Percentiles rank a stretch among this genome's conserved stretches.
These are phyloP conservation scores for Elaeagnus macrophylla DNA, from an alignment of 306 rosid genomes.

Conservation along the genomic window DNA sequence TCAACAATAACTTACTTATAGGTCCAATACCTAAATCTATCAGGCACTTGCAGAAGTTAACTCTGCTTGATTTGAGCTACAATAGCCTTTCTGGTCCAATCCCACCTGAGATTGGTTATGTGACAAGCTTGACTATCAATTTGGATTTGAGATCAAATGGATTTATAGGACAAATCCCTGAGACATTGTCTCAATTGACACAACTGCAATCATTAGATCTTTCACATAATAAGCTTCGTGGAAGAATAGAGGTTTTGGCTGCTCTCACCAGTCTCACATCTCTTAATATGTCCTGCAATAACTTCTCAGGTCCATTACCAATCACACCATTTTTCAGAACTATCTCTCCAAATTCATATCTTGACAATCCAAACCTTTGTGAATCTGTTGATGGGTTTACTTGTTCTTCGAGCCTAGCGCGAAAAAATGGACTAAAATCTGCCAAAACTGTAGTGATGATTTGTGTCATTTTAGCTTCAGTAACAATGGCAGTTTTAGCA, in stretches of 20 bases:
- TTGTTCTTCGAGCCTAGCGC: slow-evolving; percentile 55
- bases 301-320: slow-evolving; percentile 90
- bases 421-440: slow-evolving; percentile 46
- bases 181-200: slow-evolving; percentile 50
- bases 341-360: slow-evolving; percentile 49
- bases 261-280: slow-evolving; percentile 72
- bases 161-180: slow-evolving; percentile 74
- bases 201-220: slow-evolving; percentile 84
- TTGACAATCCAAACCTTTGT: slow-evolving; percentile 57
- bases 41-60: slow-evolving; percentile 60
- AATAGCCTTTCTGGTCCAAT: slow-evolving; percentile 69
- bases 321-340: slow-evolving; percentile 78
- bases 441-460: slow-evolving; percentile 58
- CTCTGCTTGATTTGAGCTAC: slow-evolving; percentile 80
- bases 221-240: slow-evolving; percentile 63
- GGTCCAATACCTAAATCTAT: slow-evolving; percentile 75
- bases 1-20: slow-evolving; percentile 62
- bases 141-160: slow-evolving; percentile 74
- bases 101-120: slow-evolving; percentile 62
- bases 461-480: slow-evolving; percentile 45
- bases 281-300: slow-evolving; percentile 74
- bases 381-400: slow-evolving; percentile 71
- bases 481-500: slow-evolving; percentile 54
- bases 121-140: slow-evolving; percentile 84
- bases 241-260: slow-evolving; percentile 63